A percentile compares a stretch with the other conserved stretches of the same genome.
Evolutionary conservation across 352 stramenopile species (phyloP).

Genomic region (Aphanomyces invadans): DNA sequence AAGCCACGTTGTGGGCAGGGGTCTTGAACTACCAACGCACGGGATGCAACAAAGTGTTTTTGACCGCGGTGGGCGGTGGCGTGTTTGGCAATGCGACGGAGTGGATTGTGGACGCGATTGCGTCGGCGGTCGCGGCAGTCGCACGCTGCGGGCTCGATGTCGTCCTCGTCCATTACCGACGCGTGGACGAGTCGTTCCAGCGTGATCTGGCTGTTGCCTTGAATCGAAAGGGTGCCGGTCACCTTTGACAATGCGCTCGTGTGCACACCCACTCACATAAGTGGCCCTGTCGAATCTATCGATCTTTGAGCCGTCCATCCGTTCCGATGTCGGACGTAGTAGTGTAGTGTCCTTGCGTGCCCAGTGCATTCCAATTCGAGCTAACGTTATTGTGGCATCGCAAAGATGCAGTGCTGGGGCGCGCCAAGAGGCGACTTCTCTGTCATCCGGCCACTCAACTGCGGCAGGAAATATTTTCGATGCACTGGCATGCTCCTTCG

Average conservation of each 20-base stretch:
- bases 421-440: too few relatives aligned
- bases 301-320: too few relatives aligned
- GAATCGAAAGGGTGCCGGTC: neutral
- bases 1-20: conserved; percentile 24
- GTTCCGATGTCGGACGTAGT: too few relatives aligned
- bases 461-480: too few relatives aligned
- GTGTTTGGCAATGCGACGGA: conserved; percentile 25
- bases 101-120: conserved; percentile 28
- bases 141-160: conserved; percentile 1
- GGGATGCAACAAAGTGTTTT: conserved; percentile 22
- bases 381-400: too few relatives aligned
- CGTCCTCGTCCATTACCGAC: conserved; percentile 2
- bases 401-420: too few relatives aligned
- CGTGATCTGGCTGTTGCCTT: neutral
- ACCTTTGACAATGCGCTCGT: neutral
- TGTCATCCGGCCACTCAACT: too few relatives aligned
- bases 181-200: neutral
- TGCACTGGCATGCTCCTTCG: too few relatives aligned
- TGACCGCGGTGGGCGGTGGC: conserved; percentile 27
- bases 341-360: too few relatives aligned
- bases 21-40: conserved; percentile 15
- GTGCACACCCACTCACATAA: too few relatives aligned
- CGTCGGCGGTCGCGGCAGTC: neutral
- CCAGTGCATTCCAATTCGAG: too few relatives aligned
- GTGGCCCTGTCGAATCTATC: too few relatives aligned